Percentiles rank a stretch among this genome's conserved stretches.
Evolutionary conservation across 805 yeast genomes (phyloP).

Genomic region (Schwanniomyces pseudopolymorphus): DNA sequence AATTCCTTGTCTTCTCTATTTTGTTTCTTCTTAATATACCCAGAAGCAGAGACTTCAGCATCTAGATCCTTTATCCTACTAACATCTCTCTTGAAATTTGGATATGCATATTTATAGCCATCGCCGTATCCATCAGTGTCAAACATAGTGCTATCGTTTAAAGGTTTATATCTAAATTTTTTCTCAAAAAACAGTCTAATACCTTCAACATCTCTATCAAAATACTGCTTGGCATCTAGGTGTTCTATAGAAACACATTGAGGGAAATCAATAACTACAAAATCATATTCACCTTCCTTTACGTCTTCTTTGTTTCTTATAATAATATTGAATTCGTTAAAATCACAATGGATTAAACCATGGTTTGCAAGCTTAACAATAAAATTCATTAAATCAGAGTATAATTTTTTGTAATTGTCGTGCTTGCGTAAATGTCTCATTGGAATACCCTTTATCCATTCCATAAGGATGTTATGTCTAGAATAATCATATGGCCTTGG

Average conservation of each 20-base stretch:
- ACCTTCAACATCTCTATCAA: slow-evolving; percentile 91
- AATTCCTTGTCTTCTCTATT: slow-evolving; percentile 56
- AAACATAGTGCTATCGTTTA: slow-evolving; percentile 64
- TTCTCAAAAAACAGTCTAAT: slow-evolving; percentile 78
- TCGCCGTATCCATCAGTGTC: slow-evolving; percentile 82
- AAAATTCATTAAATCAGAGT: slow-evolving; percentile 83
- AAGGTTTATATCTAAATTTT: slow-evolving; percentile 73
- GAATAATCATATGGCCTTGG: slow-evolving; percentile 89
- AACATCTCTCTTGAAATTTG: slow-evolving; percentile 77
- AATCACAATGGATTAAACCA: slow-evolving; percentile 96
- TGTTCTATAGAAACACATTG: slow-evolving; percentile 96
- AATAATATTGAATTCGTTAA: slow-evolving; percentile 94
- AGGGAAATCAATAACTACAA: slow-evolving; percentile 95
- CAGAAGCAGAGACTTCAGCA: slow-evolving; percentile 88
- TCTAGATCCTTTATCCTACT: slow-evolving; percentile 69
- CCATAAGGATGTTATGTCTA: slow-evolving; percentile 92
- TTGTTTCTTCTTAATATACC: slow-evolving; percentile 49
- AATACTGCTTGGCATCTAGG: slow-evolving; percentile 81
- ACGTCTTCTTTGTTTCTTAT: slow-evolving; percentile 60
- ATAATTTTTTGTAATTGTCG: slow-evolving; percentile 65
- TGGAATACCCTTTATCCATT: slow-evolving; percentile 82
- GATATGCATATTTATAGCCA: slow-evolving; percentile 74
- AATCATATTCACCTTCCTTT: slow-evolving; percentile 56
- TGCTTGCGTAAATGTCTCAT: slow-evolving; percentile 82
- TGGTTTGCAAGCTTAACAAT: slow-evolving; percentile 79